These are phyloP conservation scores for Nadsonia commutata DNA, from an alignment of 1,139 yeast genomes.

Conservation along the genomic window DNA sequence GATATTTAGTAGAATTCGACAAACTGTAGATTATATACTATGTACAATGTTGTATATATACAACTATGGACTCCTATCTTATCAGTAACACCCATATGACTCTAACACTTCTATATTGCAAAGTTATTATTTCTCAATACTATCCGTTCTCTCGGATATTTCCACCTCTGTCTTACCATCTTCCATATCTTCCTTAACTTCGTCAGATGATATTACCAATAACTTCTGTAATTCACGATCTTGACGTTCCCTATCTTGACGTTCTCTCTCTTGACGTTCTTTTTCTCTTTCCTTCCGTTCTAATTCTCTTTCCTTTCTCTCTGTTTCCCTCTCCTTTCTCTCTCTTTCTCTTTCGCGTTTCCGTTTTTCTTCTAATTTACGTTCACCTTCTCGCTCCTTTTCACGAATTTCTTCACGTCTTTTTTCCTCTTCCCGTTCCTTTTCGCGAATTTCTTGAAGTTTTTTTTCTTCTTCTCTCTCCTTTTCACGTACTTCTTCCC, in stretches of 20 bases:
- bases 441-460: background rate
- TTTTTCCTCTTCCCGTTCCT: background rate
- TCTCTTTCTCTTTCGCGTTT: background rate
- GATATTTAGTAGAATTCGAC: too few relatives aligned
- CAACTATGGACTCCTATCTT: too few relatives aligned
- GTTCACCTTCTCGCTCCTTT: background rate
- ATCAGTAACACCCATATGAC: too few relatives aligned
- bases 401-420: background rate
- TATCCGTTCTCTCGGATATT: too few relatives aligned
- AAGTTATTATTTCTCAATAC: too few relatives aligned
- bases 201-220: too few relatives aligned
- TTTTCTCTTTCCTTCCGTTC: background rate
- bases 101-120: too few relatives aligned
- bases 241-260: background rate
- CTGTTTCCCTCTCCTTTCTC: background rate
- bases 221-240: too few relatives aligned
- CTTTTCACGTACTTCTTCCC: background rate
- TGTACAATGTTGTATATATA: too few relatives aligned
- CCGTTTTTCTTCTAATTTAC: background rate
- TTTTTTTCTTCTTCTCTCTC: background rate
- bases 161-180: too few relatives aligned
- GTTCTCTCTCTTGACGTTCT: background rate
- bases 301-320: background rate
- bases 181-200: too few relatives aligned
- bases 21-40: too few relatives aligned